These are phyloP conservation scores for Paramecium tetraurelia DNA, from an alignment of 73 alveolate genomes.

Conservation along the genomic window DNA sequence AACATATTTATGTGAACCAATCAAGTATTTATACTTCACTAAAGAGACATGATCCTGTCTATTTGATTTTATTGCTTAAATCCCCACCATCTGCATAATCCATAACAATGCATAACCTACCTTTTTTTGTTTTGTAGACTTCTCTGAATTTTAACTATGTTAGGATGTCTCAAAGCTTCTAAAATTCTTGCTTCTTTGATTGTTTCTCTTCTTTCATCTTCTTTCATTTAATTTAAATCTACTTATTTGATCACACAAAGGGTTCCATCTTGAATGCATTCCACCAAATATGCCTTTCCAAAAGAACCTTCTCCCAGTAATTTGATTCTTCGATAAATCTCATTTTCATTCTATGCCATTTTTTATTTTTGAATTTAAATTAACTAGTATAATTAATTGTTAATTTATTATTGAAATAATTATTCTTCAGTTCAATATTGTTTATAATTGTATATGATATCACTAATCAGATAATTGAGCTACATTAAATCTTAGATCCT, in stretches of 20 bases:
- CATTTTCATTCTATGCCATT: conserved; percentile 58
- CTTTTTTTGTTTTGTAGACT: conserved; percentile 89
- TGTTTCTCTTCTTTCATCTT: conserved; percentile 84
- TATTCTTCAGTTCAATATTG: not conserved
- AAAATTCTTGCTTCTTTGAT: conserved; percentile 89
- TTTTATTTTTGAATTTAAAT: not conserved
- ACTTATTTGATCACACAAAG: conserved; percentile 89
- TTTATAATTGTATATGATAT: not conserved
- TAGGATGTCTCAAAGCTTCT: conserved; percentile 90
- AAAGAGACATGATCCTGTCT: conserved; percentile 56
- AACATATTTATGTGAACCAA: conserved; percentile 90
- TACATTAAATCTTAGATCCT: not conserved
- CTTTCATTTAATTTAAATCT: conserved; percentile 79
- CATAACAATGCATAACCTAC: conserved; percentile 71
- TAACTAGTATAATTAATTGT: not conserved
- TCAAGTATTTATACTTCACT: conserved; percentile 88
- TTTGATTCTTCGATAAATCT: conserved; percentile 76
- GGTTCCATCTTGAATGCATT: conserved; percentile 75
- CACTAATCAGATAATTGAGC: not conserved
- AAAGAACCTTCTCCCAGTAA: conserved; percentile 93
- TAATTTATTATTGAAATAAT: not conserved
- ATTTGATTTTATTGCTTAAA: conserved; percentile 61
- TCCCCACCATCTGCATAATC: conserved; percentile 72
- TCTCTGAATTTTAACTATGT: conserved; percentile 89
- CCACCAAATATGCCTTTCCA: conserved; percentile 92